Conservation (phyloP, 2,329 filamentous ascomycete species). For the Apiospora koreana region DNA sequence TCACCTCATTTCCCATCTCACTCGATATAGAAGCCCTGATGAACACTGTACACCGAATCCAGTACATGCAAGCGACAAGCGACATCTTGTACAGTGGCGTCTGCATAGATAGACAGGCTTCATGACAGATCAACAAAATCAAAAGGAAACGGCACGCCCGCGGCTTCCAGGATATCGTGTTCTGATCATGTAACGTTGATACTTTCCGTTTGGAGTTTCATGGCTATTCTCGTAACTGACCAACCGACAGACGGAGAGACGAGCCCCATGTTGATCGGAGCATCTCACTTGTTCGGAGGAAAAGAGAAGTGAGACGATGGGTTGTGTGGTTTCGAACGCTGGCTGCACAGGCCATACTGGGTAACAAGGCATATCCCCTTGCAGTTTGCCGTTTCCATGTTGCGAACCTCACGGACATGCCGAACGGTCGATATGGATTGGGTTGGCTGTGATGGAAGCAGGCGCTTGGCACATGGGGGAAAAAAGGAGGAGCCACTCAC, state of each 20-base stretch:
- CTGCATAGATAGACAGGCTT: not conserved
- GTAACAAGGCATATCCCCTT: not conserved
- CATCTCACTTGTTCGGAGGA: not conserved
- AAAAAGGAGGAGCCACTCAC: not conserved
- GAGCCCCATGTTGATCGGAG: not conserved
- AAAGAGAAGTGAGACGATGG: not conserved
- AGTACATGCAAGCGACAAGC: not conserved
- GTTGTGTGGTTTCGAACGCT: not conserved
- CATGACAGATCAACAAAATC: not conserved
- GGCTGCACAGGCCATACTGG: not conserved
- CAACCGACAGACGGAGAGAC: not conserved
- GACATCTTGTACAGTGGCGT: not conserved
- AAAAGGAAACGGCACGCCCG: not conserved
- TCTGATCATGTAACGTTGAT: not conserved
- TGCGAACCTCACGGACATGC: conserved; percentile 1
- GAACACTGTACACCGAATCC: not conserved
- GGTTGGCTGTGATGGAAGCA: not conserved
- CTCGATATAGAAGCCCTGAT: not conserved
- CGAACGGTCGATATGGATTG: not conserved
- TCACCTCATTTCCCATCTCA: not conserved
- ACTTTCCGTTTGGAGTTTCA: not conserved
- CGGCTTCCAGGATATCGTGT: not conserved
- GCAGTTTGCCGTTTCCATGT: not conserved
- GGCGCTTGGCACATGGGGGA: not conserved
- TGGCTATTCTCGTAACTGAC: conserved; percentile 2